Evolutionary conservation across 2,329 filamentous ascomycete species (phyloP), one percentile per base, ranked within the genome.

Genomic region (Trichoderma semiorbis): DNA sequence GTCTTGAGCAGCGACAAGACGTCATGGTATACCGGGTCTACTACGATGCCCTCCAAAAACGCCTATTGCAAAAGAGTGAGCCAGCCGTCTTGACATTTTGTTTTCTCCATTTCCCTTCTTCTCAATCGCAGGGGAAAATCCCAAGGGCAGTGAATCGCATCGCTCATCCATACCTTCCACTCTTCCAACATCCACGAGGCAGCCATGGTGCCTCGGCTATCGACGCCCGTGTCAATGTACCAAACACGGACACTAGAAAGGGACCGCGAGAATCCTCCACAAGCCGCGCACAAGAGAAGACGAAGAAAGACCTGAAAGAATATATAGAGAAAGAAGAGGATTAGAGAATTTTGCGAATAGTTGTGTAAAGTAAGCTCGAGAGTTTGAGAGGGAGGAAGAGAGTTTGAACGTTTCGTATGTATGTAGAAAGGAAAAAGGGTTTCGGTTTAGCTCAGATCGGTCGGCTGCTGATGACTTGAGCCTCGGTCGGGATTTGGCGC

Each of bases 1-100:
- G 91, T 94, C 88, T 99, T 99, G 81, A 97, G 81, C 76, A 99
- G 87, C 71, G 93, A 90, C 74, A 99, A 89, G 70, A 94, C 81
- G 78, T 96, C 93, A 78, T 96, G 93, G 83, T 97, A 93, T 75
- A 90, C 87, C 7, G 95, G 94, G 80, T 98, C 90, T 74, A 96
- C 88, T 75, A 95, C 86, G 71, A 97, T 86, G 76, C 88, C 87
- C 84, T 97, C 94, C 76, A 95, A 84, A 73, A 88, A 86, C 76
- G 87, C 85, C 92, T 95, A 78, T 32, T 26, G n/a, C 24, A 14
- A 32, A 14, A 61, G 26, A 47, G 5, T 61, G 16, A 60, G 55
- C 10, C 26, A n/a, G 18, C 11, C 7, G 26, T 43, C 16, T 7
- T 24, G 24, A 28, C n/a, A 3, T 24, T 18, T 14, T 10, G 3